phyloP scores from a whole-genome alignment of 1,139 yeast species.

The Kluyveromyces sp. region DNA sequence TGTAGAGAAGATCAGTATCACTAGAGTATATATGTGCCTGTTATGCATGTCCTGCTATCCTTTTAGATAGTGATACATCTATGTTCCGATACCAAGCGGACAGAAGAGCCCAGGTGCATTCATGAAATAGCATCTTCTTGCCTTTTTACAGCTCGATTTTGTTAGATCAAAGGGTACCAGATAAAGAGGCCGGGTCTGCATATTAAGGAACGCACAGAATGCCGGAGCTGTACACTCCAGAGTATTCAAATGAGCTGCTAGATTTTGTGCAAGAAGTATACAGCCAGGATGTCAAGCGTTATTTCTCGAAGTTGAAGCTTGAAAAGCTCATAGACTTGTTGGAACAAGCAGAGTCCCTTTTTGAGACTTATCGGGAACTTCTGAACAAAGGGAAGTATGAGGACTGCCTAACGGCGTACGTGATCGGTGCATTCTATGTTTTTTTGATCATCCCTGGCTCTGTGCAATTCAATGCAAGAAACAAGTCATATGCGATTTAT shows the following conservation, averaged over 20 bases:
- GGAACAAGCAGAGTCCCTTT: conserved; percentile 29
- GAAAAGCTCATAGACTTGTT: conserved; percentile 31
- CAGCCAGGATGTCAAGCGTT: conserved; percentile 27
- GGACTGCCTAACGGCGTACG: conserved; percentile 29
- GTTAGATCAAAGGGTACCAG: background rate
- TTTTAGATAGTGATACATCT: too few relatives aligned
- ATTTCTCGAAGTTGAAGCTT: conserved; percentile 25
- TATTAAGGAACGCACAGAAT: background rate
- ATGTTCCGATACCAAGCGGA: background rate
- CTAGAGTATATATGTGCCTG: background rate
- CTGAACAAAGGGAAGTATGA: conserved; percentile 15
- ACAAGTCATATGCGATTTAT: conserved; percentile 35
- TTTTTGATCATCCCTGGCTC: conserved; percentile 35
- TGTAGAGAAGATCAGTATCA: background rate
- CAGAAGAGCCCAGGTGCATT: background rate
- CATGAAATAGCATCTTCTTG: background rate
- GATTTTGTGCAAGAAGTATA: conserved; percentile 27
- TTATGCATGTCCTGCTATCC: too few relatives aligned
- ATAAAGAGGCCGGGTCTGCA: background rate
- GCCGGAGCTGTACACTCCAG: conserved; percentile 30
- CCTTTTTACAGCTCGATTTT: background rate
- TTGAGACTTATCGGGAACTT: conserved; percentile 26
- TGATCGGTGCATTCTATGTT: conserved; percentile 34
- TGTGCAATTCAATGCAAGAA: conserved; percentile 35
- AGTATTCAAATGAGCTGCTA: conserved; percentile 33